These are phyloP conservation scores for Perkinsus marinus DNA, from an alignment of 169 alveolate species.

Conservation along the genomic window DNA sequence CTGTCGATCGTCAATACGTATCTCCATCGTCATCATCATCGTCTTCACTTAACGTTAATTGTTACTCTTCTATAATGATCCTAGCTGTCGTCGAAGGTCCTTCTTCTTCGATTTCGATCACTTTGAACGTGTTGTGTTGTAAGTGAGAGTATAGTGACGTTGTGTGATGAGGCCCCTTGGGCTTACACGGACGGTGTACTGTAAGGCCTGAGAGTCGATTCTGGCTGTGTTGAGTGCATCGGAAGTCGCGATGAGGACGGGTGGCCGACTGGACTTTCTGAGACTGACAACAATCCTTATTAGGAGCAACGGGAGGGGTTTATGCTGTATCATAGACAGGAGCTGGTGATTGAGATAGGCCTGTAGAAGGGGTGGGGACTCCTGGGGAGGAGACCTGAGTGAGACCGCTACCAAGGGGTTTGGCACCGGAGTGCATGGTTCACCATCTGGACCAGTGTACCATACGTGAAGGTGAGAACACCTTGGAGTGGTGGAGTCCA, in stretches of 20 bases:
- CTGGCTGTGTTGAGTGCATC: no score
- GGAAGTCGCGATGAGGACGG: no score
- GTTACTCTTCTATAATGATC: background rate
- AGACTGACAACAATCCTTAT: background rate
- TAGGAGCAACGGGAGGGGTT: background rate
- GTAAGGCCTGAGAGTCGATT: no score
- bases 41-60: background rate
- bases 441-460: background rate
- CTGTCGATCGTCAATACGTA: background rate
- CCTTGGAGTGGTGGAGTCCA: background rate
- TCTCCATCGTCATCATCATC: background rate
- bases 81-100: background rate
- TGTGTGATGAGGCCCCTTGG: no score
- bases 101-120: background rate
- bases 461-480: background rate
- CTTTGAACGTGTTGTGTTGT: background rate
- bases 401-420: background rate
- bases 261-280: no score
- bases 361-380: background rate
- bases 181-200: no score
- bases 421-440: background rate
- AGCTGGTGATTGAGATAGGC: background rate
- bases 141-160: background rate
- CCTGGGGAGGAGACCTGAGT: background rate
- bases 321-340: background rate